phyloP scores from a whole-genome alignment of 345 rosid species.

The Pelargonium nanum region DNA sequence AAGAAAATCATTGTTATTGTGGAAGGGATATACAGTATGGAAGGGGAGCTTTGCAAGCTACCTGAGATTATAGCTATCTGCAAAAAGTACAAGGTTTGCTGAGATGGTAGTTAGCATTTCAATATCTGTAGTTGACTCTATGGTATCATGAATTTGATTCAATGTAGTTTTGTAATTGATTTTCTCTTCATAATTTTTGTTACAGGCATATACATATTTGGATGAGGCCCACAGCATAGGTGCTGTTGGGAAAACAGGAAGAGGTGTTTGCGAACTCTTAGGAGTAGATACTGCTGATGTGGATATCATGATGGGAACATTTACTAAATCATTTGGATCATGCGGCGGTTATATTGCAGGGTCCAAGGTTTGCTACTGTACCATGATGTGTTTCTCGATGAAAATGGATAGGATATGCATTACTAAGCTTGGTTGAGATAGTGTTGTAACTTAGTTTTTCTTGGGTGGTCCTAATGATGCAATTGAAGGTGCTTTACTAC shows the following conservation, averaged over 20 bases:
- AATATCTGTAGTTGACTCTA: too few species aligned
- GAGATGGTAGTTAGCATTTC: too few species aligned
- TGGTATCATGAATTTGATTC: too few species aligned
- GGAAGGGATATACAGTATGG: constrained; percentile 97
- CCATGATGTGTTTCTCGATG: too few species aligned
- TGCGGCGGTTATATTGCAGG: constrained; percentile 97
- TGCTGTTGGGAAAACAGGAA: constrained; percentile 86
- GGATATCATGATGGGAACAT: constrained; percentile 99
- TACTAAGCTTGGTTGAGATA: too few species aligned
- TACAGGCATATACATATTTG: constrained; percentile 72
- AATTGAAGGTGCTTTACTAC: too few species aligned
- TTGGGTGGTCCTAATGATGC: too few species aligned
- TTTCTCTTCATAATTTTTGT: too few species aligned
- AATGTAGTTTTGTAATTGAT: too few species aligned
- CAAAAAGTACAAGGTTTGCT: constrained; percentile 76
- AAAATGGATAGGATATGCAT: too few species aligned
- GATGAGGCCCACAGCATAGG: constrained; percentile 99
- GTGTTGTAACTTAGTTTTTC: too few species aligned
- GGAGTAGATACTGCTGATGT: constrained; percentile 88
- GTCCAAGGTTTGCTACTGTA: constrained; percentile 55
- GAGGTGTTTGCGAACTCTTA: constrained; percentile 92
- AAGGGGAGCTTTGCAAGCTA: constrained; percentile 81
- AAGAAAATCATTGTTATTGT: constrained; percentile 81
- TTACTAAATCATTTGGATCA: constrained; percentile 95
- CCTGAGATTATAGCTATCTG: constrained; percentile 87